Percentiles rank a stretch among this genome's conserved stretches.
phyloP scores from a whole-genome alignment of 108 stramenopile genomes.

The Skeletonema grethae region DNA sequence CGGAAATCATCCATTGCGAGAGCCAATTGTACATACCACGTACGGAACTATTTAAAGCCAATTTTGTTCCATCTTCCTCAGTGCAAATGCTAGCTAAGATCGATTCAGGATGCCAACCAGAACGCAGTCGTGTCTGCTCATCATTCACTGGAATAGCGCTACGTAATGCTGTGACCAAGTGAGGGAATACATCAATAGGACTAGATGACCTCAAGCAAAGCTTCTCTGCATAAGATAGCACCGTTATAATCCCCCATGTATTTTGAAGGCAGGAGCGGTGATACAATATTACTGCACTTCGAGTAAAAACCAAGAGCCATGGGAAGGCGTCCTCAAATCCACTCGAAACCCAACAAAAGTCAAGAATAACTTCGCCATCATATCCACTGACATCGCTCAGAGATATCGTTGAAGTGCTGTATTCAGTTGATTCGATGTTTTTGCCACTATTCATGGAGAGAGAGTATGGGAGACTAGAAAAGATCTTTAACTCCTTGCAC shows the following conservation, averaged over 20 bases:
- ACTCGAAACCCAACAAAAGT: slow-evolving; percentile 68
- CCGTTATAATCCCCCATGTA: slow-evolving; percentile 56
- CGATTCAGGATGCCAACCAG: slow-evolving; percentile 84
- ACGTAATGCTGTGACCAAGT: slow-evolving; percentile 51
- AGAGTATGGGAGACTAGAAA: slow-evolving; percentile 31
- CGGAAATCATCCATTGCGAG: slow-evolving; percentile 51
- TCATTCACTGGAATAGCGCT: slow-evolving; percentile 53
- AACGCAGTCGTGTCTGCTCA: slow-evolving; percentile 45
- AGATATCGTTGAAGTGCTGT: slow-evolving; percentile 23
- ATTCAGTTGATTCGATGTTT: slow-evolving; percentile 13
- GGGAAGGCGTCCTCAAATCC: slow-evolving; percentile 74
- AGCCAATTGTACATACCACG: slow-evolving; percentile 60
- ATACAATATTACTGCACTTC: slow-evolving; percentile 55
- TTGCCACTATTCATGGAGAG: not conserved
- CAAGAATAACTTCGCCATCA: slow-evolving; percentile 47
- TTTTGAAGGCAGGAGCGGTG: slow-evolving; percentile 45
- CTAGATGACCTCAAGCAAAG: slow-evolving; percentile 17
- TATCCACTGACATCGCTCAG: slow-evolving; percentile 15
- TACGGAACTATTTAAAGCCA: slow-evolving; percentile 51
- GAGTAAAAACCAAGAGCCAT: slow-evolving; percentile 59
- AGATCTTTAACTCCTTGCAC: slow-evolving; percentile 39
- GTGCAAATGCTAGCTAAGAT: slow-evolving; percentile 69
- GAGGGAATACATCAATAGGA: slow-evolving; percentile 61
- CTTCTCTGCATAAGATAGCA: slow-evolving; percentile 47
- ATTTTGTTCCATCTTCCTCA: slow-evolving; percentile 58